Conservation (phyloP, 1,139 yeast species). For the Yamadazyma aaseri region DNA sequence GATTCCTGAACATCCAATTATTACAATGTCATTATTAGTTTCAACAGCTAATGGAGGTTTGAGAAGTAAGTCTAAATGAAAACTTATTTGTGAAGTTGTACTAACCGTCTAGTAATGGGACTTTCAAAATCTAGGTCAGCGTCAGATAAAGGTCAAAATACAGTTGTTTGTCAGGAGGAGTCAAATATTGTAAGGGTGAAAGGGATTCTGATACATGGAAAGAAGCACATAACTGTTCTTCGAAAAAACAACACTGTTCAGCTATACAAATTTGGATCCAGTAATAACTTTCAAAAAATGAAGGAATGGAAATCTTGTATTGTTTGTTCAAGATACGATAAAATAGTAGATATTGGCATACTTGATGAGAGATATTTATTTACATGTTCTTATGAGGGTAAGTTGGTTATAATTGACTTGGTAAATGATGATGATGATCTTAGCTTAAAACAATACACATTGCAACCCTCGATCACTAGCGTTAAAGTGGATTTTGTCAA, state of each 20-base stretch:
- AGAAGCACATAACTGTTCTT: conserved; percentile 26
- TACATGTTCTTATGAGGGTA: conserved; percentile 46
- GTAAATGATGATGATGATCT: conserved; percentile 37
- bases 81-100: neutral
- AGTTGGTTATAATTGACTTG: conserved; percentile 43
- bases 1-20: no score
- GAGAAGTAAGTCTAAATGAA: conserved; percentile 2
- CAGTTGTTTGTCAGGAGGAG: conserved; percentile 5
- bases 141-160: neutral
- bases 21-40: conserved; percentile 1
- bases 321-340: conserved; percentile 10
- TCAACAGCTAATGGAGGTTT: conserved; percentile 1
- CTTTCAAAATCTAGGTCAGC: neutral
- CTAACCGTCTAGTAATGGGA: conserved; percentile 3
- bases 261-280: conserved; percentile 22
- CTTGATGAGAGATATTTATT: conserved; percentile 33
- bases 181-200: conserved; percentile 7
- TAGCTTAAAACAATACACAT: conserved; percentile 27
- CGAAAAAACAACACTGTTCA: conserved; percentile 32
- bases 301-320: conserved; percentile 39
- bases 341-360: conserved; percentile 27
- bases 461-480: conserved; percentile 37
- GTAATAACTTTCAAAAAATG: conserved; percentile 22
- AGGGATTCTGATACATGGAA: conserved; percentile 13
- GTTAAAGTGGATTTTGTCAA: conserved; percentile 22